Evolutionary conservation across 192 early-diverging fungal genomes (phyloP).

Genomic region (Rhizophagus prolifer): DNA sequence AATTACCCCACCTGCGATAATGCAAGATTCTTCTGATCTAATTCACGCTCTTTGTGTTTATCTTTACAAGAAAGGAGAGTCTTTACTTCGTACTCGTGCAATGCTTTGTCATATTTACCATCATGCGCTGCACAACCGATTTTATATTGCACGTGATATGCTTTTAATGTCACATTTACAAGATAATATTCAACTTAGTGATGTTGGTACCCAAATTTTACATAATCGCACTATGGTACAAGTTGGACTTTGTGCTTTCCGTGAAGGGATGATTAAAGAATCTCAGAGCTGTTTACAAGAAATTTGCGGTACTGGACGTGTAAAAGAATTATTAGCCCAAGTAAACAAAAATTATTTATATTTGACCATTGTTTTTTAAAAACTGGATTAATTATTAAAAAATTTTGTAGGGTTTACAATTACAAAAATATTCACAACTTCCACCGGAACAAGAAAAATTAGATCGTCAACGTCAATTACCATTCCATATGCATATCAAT

Average conservation of each 20-base stretch:
- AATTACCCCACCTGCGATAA: slow-evolving; percentile 46
- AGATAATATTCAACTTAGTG: slow-evolving; percentile 85
- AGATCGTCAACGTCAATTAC: slow-evolving; percentile 93
- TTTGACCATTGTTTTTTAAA: too few relatives aligned
- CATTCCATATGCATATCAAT: slow-evolving; percentile 99
- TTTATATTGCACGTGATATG: slow-evolving; percentile 90
- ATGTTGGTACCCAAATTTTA: slow-evolving; percentile 90
- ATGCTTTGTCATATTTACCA: slow-evolving; percentile 98
- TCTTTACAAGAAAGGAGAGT: slow-evolving; percentile 83
- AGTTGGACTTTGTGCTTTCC: slow-evolving; percentile 94
- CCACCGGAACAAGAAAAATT: slow-evolving; percentile 90
- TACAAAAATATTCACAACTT: slow-evolving; percentile 73
- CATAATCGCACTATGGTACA: slow-evolving; percentile 97
- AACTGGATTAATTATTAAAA: too few relatives aligned
- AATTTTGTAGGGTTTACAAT: slow-evolving; percentile 53
- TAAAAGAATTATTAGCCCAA: slow-evolving; percentile 95
- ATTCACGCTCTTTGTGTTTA: slow-evolving; percentile 84
- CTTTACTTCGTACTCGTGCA: slow-evolving; percentile 86
- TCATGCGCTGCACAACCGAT: slow-evolving; percentile 95
- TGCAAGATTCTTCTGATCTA: slow-evolving; percentile 56
- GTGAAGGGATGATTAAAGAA: slow-evolving; percentile 88
- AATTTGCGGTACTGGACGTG: slow-evolving; percentile 77
- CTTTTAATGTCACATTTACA: slow-evolving; percentile 99
- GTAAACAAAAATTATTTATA: slow-evolving; percentile 37
- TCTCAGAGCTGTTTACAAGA: slow-evolving; percentile 85